Evolutionary conservation across 2,329 filamentous ascomycete species (phyloP).

Genomic region (Boeremia lycopersici): DNA sequence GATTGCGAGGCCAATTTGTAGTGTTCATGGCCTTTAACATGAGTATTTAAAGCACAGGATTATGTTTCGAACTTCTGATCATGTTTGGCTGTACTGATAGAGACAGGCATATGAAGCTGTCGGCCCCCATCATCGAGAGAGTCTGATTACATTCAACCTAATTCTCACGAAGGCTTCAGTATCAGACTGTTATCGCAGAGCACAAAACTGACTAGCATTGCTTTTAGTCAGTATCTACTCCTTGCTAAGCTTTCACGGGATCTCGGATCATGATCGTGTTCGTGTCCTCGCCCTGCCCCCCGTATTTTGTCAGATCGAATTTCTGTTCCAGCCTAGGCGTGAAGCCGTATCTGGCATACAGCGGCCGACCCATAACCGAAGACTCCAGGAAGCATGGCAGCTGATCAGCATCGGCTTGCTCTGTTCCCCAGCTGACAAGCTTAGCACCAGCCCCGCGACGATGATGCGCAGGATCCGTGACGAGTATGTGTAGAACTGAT

Average conservation of each 20-base stretch:
- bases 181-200: too few species aligned
- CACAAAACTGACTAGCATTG: not conserved
- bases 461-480: slow-evolving; percentile 49
- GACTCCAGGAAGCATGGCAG: slow-evolving; percentile 53
- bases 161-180: too few species aligned
- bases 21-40: too few species aligned
- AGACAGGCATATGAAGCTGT: too few species aligned
- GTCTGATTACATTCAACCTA: too few species aligned
- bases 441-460: slow-evolving; percentile 50
- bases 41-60: too few species aligned
- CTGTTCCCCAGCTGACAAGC: slow-evolving; percentile 49
- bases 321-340: slow-evolving; percentile 22
- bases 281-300: slow-evolving; percentile 31
- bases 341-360: slow-evolving; percentile 49
- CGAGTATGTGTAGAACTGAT: slow-evolving; percentile 39
- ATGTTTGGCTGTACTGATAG: too few species aligned
- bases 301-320: slow-evolving; percentile 40
- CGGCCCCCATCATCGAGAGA: too few species aligned
- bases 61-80: too few species aligned
- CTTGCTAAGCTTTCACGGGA: not conserved
- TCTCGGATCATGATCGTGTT: slow-evolving; percentile 43
- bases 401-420: slow-evolving; percentile 48
- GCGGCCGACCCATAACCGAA: slow-evolving; percentile 45
- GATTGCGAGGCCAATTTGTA: too few species aligned
- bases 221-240: not conserved